Base-by-base conservation (phyloP, 2,329 filamentous ascomycete genomes). In the Sclerotiophoma versabilis region DNA sequence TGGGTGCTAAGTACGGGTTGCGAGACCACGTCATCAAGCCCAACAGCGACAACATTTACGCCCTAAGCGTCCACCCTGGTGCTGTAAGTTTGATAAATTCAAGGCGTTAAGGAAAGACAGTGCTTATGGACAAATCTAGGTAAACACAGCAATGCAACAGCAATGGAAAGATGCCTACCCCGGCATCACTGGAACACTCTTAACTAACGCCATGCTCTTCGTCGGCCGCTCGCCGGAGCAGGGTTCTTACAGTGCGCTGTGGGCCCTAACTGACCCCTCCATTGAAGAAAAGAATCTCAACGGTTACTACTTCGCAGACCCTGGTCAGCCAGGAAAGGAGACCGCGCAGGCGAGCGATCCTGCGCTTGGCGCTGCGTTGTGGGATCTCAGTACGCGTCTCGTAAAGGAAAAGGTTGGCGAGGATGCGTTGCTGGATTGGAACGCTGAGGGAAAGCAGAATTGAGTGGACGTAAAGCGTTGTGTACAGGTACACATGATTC, bases 151-250 rank as follows among this genome's bases (percentile, higher is more conserved):
- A 3, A 79, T 79, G 73, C 76, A 79, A 46, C 68, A 79, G 45
- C 77, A 80, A 51, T 80, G 76, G 76, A 79, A 80, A 52, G 75
- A 78, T 14, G 77, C 77, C 0, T 80, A 79, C 37, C 77, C 77
- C 0, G 76, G 77, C 0, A 59, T 80, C 0, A 69, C 72, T 0
- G 78, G 78, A 1, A 74, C 73, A 22, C 57, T 79, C 1, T 53
- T 79, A 2, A 70, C 74, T 0, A 74, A 64, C 52, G 63, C 67
- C 0, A 77, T 74, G 71, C 49, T 72, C 6, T 58, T 72, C 0
- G 54, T 73, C 2, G 72, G 78, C 1, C 70, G 78, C 0, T 71
- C 73, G 23, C 62, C 71, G 0, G 72, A 80, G 53, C 77, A 81
- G 36, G 79, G 78, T 0, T 72, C 78, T 0, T 80, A 76, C 63